These are phyloP conservation scores for Hippophae gyantsensis DNA, from an alignment of 306 rosid genomes.

Conservation along the genomic window DNA sequence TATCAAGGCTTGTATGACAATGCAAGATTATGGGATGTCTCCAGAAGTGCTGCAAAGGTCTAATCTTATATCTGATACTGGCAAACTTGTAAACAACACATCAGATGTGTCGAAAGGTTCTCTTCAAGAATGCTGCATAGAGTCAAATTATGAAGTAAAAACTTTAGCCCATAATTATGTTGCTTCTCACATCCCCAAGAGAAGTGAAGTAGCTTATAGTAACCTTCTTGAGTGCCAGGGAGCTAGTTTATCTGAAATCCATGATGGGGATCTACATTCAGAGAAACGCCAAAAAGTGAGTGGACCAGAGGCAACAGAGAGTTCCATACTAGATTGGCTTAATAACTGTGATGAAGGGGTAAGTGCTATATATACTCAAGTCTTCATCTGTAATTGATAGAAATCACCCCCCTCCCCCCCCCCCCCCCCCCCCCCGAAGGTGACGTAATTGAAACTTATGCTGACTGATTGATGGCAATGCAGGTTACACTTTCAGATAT, in stretches of 20 bases:
- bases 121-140: conserved; percentile 3
- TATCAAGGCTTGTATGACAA: conserved; percentile 49
- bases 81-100: conserved; percentile 16
- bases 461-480: conserved; percentile 5
- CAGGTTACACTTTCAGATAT: conserved; percentile 52
- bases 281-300: no score
- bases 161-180: conserved; percentile 6
- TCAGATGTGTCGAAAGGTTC: conserved; percentile 23
- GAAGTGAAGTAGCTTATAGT: conserved; percentile 10
- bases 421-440: no score
- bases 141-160: conserved; percentile 18
- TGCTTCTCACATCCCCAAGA: conserved; percentile 8
- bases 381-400: no score
- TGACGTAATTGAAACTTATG: no score
- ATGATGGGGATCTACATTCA: no score
- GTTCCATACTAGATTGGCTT: no score
- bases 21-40: conserved; percentile 44
- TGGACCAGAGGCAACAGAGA: no score
- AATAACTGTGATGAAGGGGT: no score
- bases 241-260: no score
- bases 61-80: conserved; percentile 20
- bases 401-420: no score
- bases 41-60: conserved; percentile 21
- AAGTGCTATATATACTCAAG: no score
- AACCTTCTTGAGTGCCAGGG: no score